A percentile compares a stretch with the other conserved stretches of the same genome.
phyloP scores from a whole-genome alignment of 768 basidiomycete species.

The Tylopilus plumbeoviolaceoides region DNA sequence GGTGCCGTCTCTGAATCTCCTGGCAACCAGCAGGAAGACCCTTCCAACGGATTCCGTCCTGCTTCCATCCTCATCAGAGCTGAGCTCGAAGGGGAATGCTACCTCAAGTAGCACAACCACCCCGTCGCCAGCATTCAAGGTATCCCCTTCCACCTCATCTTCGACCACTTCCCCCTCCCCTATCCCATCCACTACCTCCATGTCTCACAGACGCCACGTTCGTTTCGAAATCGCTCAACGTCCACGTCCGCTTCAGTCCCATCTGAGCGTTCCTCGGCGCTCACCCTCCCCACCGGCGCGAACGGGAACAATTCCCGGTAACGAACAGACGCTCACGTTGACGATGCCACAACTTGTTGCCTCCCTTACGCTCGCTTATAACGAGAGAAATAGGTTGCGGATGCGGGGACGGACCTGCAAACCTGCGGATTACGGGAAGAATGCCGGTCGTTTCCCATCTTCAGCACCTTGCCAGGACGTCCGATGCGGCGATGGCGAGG shows the following conservation, averaged over 20 bases:
- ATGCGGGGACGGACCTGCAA: conserved; percentile 16
- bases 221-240: conserved; percentile 17
- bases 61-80: not conserved
- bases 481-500: not conserved
- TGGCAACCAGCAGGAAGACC: conserved; percentile 9
- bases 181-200: not conserved
- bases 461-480: conserved; percentile 2
- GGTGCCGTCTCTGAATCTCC: conserved; percentile 17
- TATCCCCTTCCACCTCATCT: not conserved
- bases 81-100: not conserved
- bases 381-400: conserved; percentile 19
- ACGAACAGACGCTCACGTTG: conserved; percentile 17
- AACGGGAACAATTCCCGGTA: conserved; percentile 6
- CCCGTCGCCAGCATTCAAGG: not conserved
- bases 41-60: not conserved
- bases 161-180: conserved; percentile 5
- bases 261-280: conserved; percentile 17
- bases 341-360: conserved; percentile 32
- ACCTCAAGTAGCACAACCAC: not conserved
- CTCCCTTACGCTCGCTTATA: conserved; percentile 25
- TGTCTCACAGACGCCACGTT: conserved; percentile 20
- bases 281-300: conserved; percentile 22
- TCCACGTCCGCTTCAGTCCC: conserved; percentile 1
- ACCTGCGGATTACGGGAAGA: conserved; percentile 1
- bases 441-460: conserved; percentile 10